These are phyloP conservation scores for Solanum raphanifolium DNA, from an alignment of 257 asterid genomes.

Conservation along the genomic window DNA sequence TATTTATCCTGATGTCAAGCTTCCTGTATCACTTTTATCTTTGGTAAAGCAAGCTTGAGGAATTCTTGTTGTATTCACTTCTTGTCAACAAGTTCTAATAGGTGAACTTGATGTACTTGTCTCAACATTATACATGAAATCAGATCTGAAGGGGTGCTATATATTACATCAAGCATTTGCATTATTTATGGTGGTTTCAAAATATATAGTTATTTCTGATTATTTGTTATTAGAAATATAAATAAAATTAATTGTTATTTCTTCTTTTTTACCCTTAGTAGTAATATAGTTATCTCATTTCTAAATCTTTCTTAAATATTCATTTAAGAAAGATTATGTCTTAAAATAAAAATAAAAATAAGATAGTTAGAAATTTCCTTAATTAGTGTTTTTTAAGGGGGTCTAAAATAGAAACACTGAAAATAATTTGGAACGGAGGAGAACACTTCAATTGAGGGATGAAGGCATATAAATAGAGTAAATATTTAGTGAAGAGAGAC, in stretches of 20 bases:
- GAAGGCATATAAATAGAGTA: not conserved
- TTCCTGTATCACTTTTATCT: not conserved
- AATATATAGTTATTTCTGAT: not conserved
- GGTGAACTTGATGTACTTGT: not conserved
- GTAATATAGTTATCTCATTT: not conserved
- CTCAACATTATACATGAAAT: not conserved
- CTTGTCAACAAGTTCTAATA: not conserved
- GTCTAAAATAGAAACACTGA: not conserved
- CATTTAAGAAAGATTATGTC: not conserved
- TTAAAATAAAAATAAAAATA: not conserved
- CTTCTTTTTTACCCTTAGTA: not conserved
- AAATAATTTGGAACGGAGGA: not conserved
- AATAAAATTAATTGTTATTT: not conserved
- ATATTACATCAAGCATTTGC: not conserved
- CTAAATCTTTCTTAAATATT: not conserved
- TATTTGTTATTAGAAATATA: not conserved
- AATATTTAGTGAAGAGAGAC: not conserved
- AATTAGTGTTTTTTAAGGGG: not conserved
- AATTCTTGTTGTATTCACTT: not conserved
- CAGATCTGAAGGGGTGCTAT: not conserved
- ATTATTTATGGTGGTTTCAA: not conserved
- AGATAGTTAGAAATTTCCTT: not conserved
- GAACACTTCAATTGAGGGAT: not conserved
- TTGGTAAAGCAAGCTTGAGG: not conserved
- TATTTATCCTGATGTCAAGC: not conserved